These are phyloP conservation scores for Smithsoniella earleae DNA, from an alignment of 163 green algal genomes.

Conservation along the genomic window DNA sequence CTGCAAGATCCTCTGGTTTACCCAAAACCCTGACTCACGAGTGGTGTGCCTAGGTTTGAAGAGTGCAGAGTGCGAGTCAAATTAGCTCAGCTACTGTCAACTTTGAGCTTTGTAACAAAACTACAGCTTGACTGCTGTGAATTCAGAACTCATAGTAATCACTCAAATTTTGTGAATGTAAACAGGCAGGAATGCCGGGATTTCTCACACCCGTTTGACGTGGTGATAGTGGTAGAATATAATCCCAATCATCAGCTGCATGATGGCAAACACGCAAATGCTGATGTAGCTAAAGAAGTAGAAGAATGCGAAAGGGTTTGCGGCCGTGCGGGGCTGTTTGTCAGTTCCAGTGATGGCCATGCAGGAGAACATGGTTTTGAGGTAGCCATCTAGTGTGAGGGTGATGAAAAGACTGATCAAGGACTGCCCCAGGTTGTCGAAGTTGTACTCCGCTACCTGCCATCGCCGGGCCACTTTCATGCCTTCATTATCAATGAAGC, in stretches of 20 bases:
- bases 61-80: too few relatives aligned
- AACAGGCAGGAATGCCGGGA: too few relatives aligned
- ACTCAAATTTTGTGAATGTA: too few relatives aligned
- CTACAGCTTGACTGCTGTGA: too few relatives aligned
- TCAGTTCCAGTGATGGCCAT: conserved; percentile 38
- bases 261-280: conserved; percentile 61
- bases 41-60: too few relatives aligned
- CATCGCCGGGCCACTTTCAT: conserved; percentile 39
- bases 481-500: conserved; percentile 31
- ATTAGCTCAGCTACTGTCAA: too few relatives aligned
- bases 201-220: conserved; percentile 7
- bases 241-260: conserved; percentile 59
- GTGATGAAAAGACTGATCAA: conserved; percentile 65
- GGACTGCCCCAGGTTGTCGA: conserved; percentile 61
- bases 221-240: conserved; percentile 41
- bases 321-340: conserved; percentile 38
- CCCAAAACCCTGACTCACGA: too few relatives aligned
- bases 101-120: too few relatives aligned
- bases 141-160: too few relatives aligned
- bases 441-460: conserved; percentile 56
- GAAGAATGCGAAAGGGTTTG: conserved; percentile 42
- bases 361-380: conserved; percentile 41
- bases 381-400: conserved; percentile 62
- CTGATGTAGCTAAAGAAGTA: conserved; percentile 70
- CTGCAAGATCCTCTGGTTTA: too few relatives aligned